Percentiles rank a stretch among this genome's conserved stretches.
These are phyloP conservation scores for Tylopilus sp. DNA, from an alignment of 1,284 basidiomycete genomes.

Conservation along the genomic window DNA sequence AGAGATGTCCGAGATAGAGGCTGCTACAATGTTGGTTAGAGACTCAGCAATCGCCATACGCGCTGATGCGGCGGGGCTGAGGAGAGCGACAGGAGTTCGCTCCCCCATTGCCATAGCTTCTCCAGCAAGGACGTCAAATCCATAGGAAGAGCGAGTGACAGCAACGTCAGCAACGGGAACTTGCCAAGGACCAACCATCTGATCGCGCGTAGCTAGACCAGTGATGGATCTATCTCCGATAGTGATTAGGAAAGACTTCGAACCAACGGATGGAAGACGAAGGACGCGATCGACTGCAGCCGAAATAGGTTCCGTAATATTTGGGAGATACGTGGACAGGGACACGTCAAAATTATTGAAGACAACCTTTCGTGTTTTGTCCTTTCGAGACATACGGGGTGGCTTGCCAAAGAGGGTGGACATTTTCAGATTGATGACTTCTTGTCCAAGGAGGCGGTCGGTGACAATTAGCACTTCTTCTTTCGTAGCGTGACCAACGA, in stretches of 20 bases:
- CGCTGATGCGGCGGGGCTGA: constrained; percentile 86
- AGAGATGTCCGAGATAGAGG: constrained; percentile 69
- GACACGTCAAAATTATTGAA: constrained; percentile 71
- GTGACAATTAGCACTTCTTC: constrained; percentile 87
- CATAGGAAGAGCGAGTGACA: constrained; percentile 92
- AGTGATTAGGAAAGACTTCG: constrained; percentile 97
- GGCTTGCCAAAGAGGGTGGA: constrained; percentile 96
- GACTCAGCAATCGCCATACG: constrained; percentile 96
- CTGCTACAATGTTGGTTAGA: constrained; percentile 88
- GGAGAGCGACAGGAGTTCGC: constrained; percentile 88
- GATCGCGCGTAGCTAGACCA: constrained; percentile 92
- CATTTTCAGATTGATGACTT: constrained; percentile 91
- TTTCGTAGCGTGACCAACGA: constrained; percentile 85
- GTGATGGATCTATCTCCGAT: constrained; percentile 96
- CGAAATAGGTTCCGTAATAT: constrained; percentile 47
- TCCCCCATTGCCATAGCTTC: constrained; percentile 99
- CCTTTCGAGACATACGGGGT: constrained; percentile 85
- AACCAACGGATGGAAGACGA: constrained; percentile 88
- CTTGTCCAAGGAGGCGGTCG: constrained; percentile 77
- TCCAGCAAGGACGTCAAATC: constrained; percentile 79
- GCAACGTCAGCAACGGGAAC: constrained; percentile 98
- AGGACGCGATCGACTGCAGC: constrained; percentile 81
- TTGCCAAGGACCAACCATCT: constrained; percentile 99
- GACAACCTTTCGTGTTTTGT: constrained; percentile 53
- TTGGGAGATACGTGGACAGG: constrained; percentile 65